Evolutionary conservation across 768 basidiomycete species (phyloP).

Genomic region (Hortiboletus campestris): DNA sequence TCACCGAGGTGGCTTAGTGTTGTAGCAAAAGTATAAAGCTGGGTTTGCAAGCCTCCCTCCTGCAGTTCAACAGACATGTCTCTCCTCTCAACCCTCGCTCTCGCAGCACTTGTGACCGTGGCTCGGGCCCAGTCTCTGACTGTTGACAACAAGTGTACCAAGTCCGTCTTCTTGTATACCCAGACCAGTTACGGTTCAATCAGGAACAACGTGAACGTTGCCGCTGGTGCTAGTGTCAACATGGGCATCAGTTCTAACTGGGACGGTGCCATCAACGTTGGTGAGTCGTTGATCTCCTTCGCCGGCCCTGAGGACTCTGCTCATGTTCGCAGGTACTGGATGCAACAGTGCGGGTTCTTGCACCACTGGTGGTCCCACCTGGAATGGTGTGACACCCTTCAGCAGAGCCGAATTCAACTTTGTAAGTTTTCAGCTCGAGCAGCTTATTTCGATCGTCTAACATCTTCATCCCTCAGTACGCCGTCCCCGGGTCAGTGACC

Average conservation of each 20-base stretch:
- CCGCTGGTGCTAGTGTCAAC: conserved; percentile 23
- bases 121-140: conserved; percentile 30
- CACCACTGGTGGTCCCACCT: conserved; percentile 30
- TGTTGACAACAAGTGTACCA: conserved; percentile 25
- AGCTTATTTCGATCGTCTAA: neutral
- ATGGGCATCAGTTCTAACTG: conserved; percentile 32
- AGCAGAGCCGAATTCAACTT: conserved; percentile 35
- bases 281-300: conserved; percentile 8
- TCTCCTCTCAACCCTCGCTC: conserved; percentile 16
- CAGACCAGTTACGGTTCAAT: conserved; percentile 30
- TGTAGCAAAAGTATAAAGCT: conserved; percentile 16
- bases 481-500: conserved; percentile 28
- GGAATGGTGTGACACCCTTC: conserved; percentile 31
- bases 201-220: conserved; percentile 26
- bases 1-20: neutral
- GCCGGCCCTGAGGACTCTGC: neutral
- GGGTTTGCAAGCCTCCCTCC: neutral
- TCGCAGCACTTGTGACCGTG: conserved; percentile 18
- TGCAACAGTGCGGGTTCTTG: conserved; percentile 24
- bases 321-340: conserved; percentile 27
- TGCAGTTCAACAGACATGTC: conserved; percentile 20
- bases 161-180: conserved; percentile 31
- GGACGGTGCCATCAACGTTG: conserved; percentile 32
- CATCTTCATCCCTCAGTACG: conserved; percentile 6
- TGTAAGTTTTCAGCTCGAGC: conserved; percentile 9